Conservation (phyloP, 2,329 filamentous ascomycete species). For the Colletotrichum orchidophilum region DNA sequence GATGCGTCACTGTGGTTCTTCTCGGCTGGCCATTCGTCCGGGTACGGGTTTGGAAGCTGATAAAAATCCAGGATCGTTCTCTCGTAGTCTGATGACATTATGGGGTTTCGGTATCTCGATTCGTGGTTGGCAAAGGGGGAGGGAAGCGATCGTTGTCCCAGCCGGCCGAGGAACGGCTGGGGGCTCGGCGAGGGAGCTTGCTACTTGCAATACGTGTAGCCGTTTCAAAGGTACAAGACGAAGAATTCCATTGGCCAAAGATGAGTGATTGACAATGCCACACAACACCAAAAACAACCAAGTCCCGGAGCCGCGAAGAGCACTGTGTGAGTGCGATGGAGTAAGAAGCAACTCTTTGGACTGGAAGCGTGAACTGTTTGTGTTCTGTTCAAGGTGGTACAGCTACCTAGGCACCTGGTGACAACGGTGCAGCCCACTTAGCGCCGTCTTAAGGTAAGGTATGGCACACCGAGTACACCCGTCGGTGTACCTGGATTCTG, state of each 20-base stretch:
- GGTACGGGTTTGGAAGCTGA: constrained; percentile 81
- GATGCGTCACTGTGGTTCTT: constrained; percentile 77
- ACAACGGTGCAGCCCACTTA: constrained; percentile 10
- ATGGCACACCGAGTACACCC: background rate
- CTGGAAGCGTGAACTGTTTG: background rate
- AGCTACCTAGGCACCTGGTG: background rate
- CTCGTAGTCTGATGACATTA: constrained; percentile 68
- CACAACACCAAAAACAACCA: background rate
- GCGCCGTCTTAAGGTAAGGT: background rate
- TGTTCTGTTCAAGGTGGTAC: background rate
- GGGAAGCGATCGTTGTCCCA: background rate
- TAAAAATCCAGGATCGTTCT: constrained; percentile 88
- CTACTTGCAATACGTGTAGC: background rate
- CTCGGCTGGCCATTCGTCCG: constrained; percentile 86
- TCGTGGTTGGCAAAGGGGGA: background rate
- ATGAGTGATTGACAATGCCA: background rate
- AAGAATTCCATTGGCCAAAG: constrained; percentile 8
- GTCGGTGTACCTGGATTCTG: background rate
- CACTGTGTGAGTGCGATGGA: background rate
- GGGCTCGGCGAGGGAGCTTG: constrained; percentile 13
- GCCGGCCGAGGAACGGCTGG: background rate
- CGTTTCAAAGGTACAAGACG: constrained; percentile 11
- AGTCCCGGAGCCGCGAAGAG: background rate
- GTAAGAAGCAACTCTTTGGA: background rate
- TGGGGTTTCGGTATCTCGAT: background rate